phyloP scores from a whole-genome alignment of 352 stramenopile species.

The Globisporangium cederbergense region DNA sequence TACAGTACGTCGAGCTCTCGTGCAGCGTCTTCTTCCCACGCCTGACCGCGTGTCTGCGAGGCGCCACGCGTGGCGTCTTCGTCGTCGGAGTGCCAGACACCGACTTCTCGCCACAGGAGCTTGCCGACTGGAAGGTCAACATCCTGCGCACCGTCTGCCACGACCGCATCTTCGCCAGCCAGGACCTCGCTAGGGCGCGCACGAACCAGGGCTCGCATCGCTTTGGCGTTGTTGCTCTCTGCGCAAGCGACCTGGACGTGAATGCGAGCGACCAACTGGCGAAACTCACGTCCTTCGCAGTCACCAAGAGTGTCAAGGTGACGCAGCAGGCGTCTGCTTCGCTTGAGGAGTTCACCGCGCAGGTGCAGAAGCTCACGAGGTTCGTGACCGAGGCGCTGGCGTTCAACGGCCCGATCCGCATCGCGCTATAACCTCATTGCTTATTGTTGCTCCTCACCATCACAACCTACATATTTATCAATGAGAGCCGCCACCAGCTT shows the following conservation, averaged over 20 bases:
- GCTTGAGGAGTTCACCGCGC: conserved; percentile 32
- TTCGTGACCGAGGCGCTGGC: conserved; percentile 27
- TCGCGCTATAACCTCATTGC: conserved; percentile 10
- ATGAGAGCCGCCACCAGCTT: not conserved
- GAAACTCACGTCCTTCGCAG: conserved; percentile 32
- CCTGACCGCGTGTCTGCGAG: conserved; percentile 28
- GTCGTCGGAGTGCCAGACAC: conserved; percentile 37
- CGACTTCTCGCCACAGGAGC: conserved; percentile 30
- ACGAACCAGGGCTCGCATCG: conserved; percentile 17
- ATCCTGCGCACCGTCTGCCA: conserved; percentile 39
- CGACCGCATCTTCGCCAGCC: conserved; percentile 24
- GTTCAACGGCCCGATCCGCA: conserved; percentile 22
- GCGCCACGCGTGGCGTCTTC: conserved; percentile 31
- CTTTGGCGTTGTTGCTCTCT: conserved; percentile 30
- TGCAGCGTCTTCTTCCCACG: conserved; percentile 49
- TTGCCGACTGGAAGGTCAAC: conserved; percentile 45
- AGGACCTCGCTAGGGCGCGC: conserved; percentile 24
- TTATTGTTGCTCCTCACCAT: not conserved
- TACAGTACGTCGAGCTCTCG: conserved; percentile 36
- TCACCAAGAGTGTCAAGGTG: conserved; percentile 39
- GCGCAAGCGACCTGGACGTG: conserved; percentile 29
- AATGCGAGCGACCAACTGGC: conserved; percentile 21
- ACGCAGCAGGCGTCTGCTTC: conserved; percentile 10
- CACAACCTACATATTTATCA: conserved; percentile 11
- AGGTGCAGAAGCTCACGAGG: conserved; percentile 25